These are phyloP conservation scores for Trametes meyenii DNA, from an alignment of 768 basidiomycete genomes.

Conservation along the genomic window DNA sequence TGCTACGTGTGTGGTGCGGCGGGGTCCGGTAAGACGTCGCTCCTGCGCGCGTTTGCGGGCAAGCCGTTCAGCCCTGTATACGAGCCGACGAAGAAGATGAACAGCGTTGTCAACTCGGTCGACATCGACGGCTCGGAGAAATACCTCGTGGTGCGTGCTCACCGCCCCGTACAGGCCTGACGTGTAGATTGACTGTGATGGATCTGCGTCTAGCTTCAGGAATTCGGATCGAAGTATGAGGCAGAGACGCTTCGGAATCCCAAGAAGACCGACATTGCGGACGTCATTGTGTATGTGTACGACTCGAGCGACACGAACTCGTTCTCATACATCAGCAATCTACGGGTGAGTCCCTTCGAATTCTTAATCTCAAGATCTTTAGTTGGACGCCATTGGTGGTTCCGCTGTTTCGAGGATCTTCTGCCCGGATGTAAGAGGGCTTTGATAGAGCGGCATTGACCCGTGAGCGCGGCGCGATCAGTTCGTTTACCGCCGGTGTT, in stretches of 20 bases:
- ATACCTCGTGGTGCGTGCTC: conserved; percentile 83
- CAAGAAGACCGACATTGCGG: conserved; percentile 90
- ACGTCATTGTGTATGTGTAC: conserved; percentile 94
- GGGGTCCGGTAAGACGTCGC: conserved; percentile 91
- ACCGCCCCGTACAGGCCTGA: not conserved
- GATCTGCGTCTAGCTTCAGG: conserved; percentile 70
- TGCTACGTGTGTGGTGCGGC: conserved; percentile 95
- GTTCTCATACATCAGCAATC: conserved; percentile 96
- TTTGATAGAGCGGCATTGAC: no score
- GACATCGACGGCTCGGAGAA: conserved; percentile 95
- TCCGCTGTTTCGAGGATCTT: no score
- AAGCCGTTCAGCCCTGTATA: conserved; percentile 76
- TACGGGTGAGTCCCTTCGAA: conserved; percentile 62
- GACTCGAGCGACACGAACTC: conserved; percentile 99
- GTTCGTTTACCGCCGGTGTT: no score
- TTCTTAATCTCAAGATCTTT: no score
- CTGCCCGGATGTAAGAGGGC: no score
- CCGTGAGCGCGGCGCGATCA: no score
- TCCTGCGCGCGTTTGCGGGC: conserved; percentile 83
- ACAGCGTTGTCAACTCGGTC: conserved; percentile 93
- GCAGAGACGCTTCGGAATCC: conserved; percentile 84
- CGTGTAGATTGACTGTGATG: not conserved
- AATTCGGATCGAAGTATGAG: conserved; percentile 96
- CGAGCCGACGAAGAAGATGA: conserved; percentile 87
- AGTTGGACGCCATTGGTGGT: no score